phyloP scores from a whole-genome alignment of 768 basidiomycete species.

The Trametopsis cervina region DNA sequence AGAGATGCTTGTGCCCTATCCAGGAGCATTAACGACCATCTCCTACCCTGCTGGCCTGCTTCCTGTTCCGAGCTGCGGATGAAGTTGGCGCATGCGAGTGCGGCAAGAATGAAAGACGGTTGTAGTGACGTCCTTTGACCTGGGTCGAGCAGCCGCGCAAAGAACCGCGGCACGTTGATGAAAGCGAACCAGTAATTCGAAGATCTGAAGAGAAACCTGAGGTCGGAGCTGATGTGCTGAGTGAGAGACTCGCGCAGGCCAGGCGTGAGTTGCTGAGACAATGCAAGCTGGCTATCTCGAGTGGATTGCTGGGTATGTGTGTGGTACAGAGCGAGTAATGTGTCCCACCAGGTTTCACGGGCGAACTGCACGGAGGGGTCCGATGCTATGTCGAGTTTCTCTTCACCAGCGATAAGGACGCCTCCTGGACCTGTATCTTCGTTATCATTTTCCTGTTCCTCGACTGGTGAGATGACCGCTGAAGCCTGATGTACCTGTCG shows the following conservation, averaged over 20 bases:
- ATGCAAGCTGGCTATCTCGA: slow-evolving; percentile 19
- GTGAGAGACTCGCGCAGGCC: slow-evolving; percentile 41
- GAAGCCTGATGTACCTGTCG: neutral
- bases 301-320: slow-evolving; percentile 9
- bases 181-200: slow-evolving; percentile 73
- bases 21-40: slow-evolving; percentile 50
- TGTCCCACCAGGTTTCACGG: slow-evolving; percentile 79
- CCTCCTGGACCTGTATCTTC: neutral
- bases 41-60: slow-evolving; percentile 41
- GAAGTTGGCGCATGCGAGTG: slow-evolving; percentile 60
- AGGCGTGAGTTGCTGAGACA: slow-evolving; percentile 23
- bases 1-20: slow-evolving; percentile 65
- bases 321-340: slow-evolving; percentile 48
- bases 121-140: slow-evolving; percentile 48
- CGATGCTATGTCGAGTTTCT: slow-evolving; percentile 16
- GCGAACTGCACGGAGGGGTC: slow-evolving; percentile 62
- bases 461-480: neutral
- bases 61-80: slow-evolving; percentile 64
- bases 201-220: slow-evolving; percentile 56
- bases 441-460: slow-evolving; percentile 1
- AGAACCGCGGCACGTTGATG: slow-evolving; percentile 65
- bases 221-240: slow-evolving; percentile 42
- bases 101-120: slow-evolving; percentile 56
- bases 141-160: slow-evolving; percentile 52
- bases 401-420: neutral